Evolutionary conservation across 1,284 basidiomycete species (phyloP), one percentile per base, ranked within the genome.

Genomic region (Kwoniella shivajii): DNA sequence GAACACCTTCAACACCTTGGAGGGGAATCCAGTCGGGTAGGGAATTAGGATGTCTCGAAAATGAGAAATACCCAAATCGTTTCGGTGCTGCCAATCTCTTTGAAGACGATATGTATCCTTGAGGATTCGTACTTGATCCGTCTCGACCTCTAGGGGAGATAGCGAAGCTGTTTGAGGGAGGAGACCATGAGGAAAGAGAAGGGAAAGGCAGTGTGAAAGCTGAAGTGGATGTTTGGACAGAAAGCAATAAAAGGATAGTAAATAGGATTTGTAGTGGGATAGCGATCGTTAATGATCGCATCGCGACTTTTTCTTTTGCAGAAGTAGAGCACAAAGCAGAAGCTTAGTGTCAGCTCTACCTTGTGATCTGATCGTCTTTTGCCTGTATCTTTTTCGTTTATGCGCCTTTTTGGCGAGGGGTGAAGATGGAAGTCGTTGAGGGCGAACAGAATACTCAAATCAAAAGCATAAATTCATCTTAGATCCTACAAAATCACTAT

Each of bases 61-160:
- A 59, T 18, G 61, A 63, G 38, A 56, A 63, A 13, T 50, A 39
- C 10, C 54, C 51, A 45, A 57, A 63, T 24, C 41, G 34, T 20
- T 39, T 31, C 10, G 50, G 46, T 14, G 37, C 31, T 7, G n/a
- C 6, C 6, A 24, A 20, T 10, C 57, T 18, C 27, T 26, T 56
- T 1, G 50, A 50, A 13, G 54, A 56, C 3, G 61, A 63, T n/a
- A 63, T 26, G 24, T 59, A 59, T 26, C 33, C 30, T 6, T 54
- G 45, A 18, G 45, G 5, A 9, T 27, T 24, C 3, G 14, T 13
- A 6, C 27, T n/a, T 22, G 33, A 38, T 14, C 20, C n/a, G n/a
- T n/a, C n/a, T n/a, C n/a, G n/a, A n/a, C n/a, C n/a, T n/a, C n/a
- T n/a, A n/a, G n/a, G n/a, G 20, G 30, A n/a, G 48, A 50, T 4